These are phyloP conservation scores for Filobasidium floriforme DNA, from an alignment of 768 basidiomycete species.

Conservation along the genomic window DNA sequence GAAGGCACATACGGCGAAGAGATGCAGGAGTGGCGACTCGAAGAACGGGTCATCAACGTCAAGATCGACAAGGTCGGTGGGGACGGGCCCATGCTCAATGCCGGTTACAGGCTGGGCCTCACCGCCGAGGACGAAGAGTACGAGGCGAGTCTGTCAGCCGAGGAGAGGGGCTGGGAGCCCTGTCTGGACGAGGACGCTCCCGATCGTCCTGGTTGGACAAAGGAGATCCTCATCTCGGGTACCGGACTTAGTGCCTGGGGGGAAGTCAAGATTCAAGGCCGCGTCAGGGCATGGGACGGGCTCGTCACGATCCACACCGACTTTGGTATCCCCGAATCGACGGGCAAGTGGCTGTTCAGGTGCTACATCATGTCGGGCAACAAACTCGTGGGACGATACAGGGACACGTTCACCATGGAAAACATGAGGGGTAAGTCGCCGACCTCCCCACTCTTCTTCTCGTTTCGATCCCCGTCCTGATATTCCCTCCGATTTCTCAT, in stretches of 20 bases:
- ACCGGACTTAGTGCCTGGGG: constrained; percentile 36
- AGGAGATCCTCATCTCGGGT: constrained; percentile 40
- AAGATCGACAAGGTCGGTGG: constrained; percentile 37
- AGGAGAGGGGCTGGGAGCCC: constrained; percentile 37
- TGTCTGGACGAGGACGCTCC: constrained; percentile 26
- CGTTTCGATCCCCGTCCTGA: neutral
- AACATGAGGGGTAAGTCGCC: constrained; percentile 31
- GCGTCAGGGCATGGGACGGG: constrained; percentile 42
- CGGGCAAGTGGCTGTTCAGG: constrained; percentile 41
- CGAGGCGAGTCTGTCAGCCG: constrained; percentile 27
- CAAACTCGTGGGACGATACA: constrained; percentile 41
- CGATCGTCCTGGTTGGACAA: constrained; percentile 41
- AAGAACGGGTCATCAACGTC: constrained; percentile 38
- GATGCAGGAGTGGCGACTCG: constrained; percentile 31
- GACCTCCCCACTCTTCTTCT: neutral
- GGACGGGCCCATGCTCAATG: constrained; percentile 30
- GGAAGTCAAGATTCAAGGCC: constrained; percentile 31
- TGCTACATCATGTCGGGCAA: constrained; percentile 43
- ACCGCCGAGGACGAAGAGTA: constrained; percentile 21
- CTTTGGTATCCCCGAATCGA: constrained; percentile 29
- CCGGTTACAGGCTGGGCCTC: constrained; percentile 31
- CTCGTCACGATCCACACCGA: constrained; percentile 31
- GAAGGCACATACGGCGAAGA: constrained; percentile 38
- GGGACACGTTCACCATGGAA: constrained; percentile 42
- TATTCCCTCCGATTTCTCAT: neutral